Percentiles rank a stretch among this genome's conserved stretches.
Conservation (phyloP, 2,329 filamentous ascomycete genomes). For the Penicillium sp. region DNA sequence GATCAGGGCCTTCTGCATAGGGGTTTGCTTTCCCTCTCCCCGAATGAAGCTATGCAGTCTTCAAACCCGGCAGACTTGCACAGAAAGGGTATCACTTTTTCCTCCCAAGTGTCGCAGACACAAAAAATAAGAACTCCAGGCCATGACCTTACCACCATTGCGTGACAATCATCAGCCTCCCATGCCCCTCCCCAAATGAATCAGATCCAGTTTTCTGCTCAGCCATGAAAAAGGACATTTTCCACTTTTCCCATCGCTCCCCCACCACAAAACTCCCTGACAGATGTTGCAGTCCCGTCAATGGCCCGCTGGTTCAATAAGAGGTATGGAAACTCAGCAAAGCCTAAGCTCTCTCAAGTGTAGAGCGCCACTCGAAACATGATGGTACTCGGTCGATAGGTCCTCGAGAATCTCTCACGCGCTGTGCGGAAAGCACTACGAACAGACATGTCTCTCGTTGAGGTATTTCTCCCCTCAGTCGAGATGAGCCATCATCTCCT, state of each 20-base stretch:
- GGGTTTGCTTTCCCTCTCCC: conserved; percentile 25
- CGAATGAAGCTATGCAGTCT: conserved; percentile 39
- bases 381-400: conserved; percentile 17
- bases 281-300: conserved; percentile 12
- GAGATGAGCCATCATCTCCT: conserved; percentile 96
- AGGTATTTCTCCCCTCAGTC: conserved; percentile 65
- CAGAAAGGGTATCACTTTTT: conserved; percentile 48
- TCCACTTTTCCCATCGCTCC: conserved; percentile 3
- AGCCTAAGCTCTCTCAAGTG: conserved; percentile 29
- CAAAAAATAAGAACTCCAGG: conserved; percentile 36
- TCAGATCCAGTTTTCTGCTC: conserved; percentile 22
- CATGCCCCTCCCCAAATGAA: conserved; percentile 1
- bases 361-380: conserved; percentile 25
- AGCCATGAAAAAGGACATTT: conserved; percentile 28
- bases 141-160: conserved; percentile 32
- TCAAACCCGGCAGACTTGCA: conserved; percentile 41
- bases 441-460: conserved; percentile 42
- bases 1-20: conserved; percentile 26
- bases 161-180: conserved; percentile 31
- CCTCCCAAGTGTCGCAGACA: conserved; percentile 42
- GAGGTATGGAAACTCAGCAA: conserved; percentile 23
- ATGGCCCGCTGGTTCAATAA: conserved; percentile 8
- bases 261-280: conserved; percentile 1
- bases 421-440: conserved; percentile 36
- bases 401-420: conserved; percentile 25